A percentile compares a stretch with the other conserved stretches of the same genome.
phyloP scores from a whole-genome alignment of 2,329 filamentous ascomycete genomes.

The Phaeosphaeria sp. region DNA sequence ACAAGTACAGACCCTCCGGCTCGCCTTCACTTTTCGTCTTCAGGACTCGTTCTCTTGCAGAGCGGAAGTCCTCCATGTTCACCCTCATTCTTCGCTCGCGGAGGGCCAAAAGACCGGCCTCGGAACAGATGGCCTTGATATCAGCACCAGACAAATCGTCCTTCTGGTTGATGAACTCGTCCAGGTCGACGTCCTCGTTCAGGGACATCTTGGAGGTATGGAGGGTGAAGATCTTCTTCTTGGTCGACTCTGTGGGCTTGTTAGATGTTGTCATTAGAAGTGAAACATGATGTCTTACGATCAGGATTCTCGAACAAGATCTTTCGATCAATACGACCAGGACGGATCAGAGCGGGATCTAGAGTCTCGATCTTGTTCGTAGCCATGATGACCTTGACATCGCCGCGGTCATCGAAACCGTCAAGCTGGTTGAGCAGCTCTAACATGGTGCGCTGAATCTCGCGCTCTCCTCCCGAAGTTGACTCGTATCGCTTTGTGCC shows the following conservation, averaged over 20 bases:
- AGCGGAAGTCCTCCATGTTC: constrained; percentile 97
- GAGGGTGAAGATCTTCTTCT: constrained; percentile 96
- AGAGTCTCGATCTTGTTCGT: constrained; percentile 99
- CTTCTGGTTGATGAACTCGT: constrained; percentile 97
- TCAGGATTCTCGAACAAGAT: constrained; percentile 80
- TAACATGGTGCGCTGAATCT: constrained; percentile 98
- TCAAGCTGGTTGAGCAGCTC: constrained; percentile 98
- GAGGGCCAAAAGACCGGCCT: constrained; percentile 92
- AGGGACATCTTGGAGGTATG: constrained; percentile 99
- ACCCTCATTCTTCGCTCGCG: constrained; percentile 96
- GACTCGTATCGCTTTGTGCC: constrained; percentile 99
- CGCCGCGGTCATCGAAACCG: constrained; percentile 96
- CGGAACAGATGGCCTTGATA: constrained; percentile 98
- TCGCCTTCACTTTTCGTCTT: constrained; percentile 99
- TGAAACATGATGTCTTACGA: constrained; percentile 54
- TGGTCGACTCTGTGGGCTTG: constrained; percentile 81
- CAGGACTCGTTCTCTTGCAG: constrained; percentile 90
- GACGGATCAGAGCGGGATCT: constrained; percentile 93
- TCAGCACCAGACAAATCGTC: constrained; percentile 96
- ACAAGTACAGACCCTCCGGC: constrained; percentile 98
- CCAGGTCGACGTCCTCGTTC: constrained; percentile 94
- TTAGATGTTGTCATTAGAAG: constrained; percentile 49
- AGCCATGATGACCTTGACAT: constrained; percentile 99
- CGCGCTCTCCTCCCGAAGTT: constrained; percentile 93
- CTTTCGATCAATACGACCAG: constrained; percentile 97